Conservation (phyloP, 345 rosid genomes). For the Eucalyptus albens region DNA sequence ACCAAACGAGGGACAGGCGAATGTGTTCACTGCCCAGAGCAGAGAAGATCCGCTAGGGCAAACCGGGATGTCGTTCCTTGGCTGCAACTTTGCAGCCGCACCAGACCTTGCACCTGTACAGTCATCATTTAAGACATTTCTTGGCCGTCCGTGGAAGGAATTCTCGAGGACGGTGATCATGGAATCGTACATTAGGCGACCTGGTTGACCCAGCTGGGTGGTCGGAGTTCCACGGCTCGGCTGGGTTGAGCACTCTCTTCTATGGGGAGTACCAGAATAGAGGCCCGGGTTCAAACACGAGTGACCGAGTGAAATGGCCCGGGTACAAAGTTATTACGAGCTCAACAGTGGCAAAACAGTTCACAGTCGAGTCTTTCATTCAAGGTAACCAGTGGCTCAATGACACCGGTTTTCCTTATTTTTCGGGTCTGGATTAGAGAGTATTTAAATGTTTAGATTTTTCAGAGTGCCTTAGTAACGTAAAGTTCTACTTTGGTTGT, state of each 20-base stretch:
- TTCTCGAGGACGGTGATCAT: not conserved
- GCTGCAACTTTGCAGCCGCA: not conserved
- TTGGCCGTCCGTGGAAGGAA: slow-evolving; percentile 11
- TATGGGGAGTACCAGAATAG: slow-evolving; percentile 19
- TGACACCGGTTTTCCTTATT: not conserved
- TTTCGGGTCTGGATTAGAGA: not conserved
- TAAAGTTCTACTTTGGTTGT: not conserved
- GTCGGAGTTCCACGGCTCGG: not conserved
- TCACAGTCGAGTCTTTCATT: slow-evolving; percentile 5
- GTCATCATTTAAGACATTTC: not conserved
- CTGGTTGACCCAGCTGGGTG: not conserved
- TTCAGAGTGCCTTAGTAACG: not conserved
- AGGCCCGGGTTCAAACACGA: slow-evolving; percentile 14
- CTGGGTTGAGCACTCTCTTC: slow-evolving; percentile 1
- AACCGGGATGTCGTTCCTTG: slow-evolving; percentile 1
- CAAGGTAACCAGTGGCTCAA: slow-evolving; percentile 1
- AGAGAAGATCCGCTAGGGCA: too few species aligned
- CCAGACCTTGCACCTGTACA: not conserved
- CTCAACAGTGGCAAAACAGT: slow-evolving; percentile 6
- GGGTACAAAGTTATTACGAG: slow-evolving; percentile 11
- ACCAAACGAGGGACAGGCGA: not conserved
- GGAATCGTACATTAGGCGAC: not conserved
- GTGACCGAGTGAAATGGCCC: slow-evolving; percentile 15
- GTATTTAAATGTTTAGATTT: not conserved
- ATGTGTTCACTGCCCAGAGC: not conserved